Evolutionary conservation across 139 green algal species (phyloP).

Genomic region (Yamagishiella unicocca): DNA sequence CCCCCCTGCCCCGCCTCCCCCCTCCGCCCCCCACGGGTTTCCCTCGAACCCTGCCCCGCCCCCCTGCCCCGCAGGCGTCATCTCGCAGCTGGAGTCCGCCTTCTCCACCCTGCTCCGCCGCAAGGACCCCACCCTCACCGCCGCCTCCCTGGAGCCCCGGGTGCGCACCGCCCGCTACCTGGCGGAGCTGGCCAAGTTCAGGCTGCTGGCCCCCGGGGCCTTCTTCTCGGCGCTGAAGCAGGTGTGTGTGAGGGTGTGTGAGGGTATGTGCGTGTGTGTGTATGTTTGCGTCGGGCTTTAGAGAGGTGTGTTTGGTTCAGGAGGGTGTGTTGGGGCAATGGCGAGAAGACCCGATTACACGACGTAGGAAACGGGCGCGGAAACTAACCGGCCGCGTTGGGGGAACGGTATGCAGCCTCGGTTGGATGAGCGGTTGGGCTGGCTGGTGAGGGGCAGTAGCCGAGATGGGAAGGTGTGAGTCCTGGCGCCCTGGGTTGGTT

Average conservation of each 20-base stretch:
- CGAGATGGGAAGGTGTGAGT: too few species aligned
- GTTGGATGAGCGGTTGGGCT: too few species aligned
- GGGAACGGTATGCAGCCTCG: too few species aligned
- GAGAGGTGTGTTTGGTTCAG: too few species aligned
- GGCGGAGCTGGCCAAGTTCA: conserved; percentile 94
- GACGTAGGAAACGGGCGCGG: too few species aligned
- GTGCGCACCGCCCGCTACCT: conserved; percentile 87
- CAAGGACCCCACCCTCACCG: conserved; percentile 72
- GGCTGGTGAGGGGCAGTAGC: too few species aligned
- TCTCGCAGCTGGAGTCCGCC: conserved; percentile 80
- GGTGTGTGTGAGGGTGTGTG: background rate
- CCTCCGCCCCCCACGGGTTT: too few species aligned
- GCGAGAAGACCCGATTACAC: too few species aligned
- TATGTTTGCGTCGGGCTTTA: background rate
- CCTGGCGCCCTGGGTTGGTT: too few species aligned
- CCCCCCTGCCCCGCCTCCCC: background rate
- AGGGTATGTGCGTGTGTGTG: background rate
- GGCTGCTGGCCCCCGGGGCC: conserved; percentile 51
- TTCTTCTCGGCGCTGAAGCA: conserved; percentile 74
- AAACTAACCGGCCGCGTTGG: too few species aligned
- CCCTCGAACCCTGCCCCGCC: background rate
- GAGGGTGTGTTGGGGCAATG: too few species aligned
- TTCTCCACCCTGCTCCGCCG: conserved; percentile 77
- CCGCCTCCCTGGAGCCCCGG: conserved; percentile 79
- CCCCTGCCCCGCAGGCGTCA: conserved; percentile 55